These are phyloP conservation scores for Xylaria flabelliformis DNA, from an alignment of 495 filamentous ascomycete species.

Conservation along the genomic window DNA sequence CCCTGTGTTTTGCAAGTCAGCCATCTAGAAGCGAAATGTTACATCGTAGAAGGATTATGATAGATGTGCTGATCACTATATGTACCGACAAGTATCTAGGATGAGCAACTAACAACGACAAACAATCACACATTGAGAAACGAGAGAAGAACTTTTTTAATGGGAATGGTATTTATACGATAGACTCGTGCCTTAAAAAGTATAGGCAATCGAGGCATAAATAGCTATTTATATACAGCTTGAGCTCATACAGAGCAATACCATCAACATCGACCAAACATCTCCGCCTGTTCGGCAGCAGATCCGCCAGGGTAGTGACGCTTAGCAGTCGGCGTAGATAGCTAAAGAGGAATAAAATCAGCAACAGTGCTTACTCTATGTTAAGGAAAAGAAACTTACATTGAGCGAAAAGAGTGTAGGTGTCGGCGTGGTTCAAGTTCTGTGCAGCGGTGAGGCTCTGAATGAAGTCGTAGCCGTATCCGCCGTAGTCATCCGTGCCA, in stretches of 20 bases:
- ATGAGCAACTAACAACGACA: background rate
- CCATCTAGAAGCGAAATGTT: background rate
- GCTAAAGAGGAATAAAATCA: conserved; percentile 25
- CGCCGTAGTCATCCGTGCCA: conserved; percentile 62
- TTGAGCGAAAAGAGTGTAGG: conserved; percentile 68
- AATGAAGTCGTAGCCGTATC: conserved; percentile 63
- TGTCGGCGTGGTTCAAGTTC: conserved; percentile 67
- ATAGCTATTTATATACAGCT: conserved; percentile 13
- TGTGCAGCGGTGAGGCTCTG: conserved; percentile 48
- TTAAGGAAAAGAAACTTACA: conserved; percentile 7
- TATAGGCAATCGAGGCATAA: too few species aligned
- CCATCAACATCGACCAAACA: conserved; percentile 1
- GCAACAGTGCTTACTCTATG: background rate
- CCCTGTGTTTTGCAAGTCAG: background rate
- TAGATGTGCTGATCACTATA: background rate
- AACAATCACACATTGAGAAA: background rate
- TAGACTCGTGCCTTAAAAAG: background rate
- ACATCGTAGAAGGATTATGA: background rate
- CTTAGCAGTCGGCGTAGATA: conserved; percentile 41
- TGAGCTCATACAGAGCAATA: background rate
- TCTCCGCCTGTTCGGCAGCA: background rate
- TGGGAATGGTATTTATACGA: background rate
- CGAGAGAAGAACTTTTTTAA: background rate
- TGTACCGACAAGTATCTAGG: background rate
- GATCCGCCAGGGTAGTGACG: background rate